Evolutionary conservation across 768 basidiomycete genomes (phyloP).

Genomic region (Xerocomellus intermedius): DNA sequence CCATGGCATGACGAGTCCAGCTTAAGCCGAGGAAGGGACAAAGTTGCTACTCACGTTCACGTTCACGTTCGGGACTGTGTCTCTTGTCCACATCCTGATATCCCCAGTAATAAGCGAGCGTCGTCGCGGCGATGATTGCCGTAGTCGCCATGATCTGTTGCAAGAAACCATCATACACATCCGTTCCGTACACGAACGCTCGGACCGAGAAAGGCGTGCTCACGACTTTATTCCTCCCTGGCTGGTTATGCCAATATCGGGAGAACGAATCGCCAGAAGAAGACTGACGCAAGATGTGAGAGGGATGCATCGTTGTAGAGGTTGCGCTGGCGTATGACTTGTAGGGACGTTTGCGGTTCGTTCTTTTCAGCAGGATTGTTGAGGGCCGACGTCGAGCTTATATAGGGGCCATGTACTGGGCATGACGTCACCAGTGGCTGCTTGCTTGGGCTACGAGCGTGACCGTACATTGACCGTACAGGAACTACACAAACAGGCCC

Average conservation of each 20-base stretch:
- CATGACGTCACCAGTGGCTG: conserved; percentile 28
- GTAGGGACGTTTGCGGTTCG: not conserved
- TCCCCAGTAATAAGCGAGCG: conserved; percentile 37
- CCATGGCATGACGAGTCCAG: not conserved
- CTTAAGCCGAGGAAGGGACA: not conserved
- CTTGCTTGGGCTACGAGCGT: not conserved
- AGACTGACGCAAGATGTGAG: conserved; percentile 22
- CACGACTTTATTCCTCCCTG: conserved; percentile 34
- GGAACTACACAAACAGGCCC: no score
- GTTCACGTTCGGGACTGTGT: conserved; percentile 18
- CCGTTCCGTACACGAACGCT: no score
- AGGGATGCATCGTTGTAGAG: conserved; percentile 23
- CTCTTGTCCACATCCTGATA: conserved; percentile 35
- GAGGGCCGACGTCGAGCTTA: conserved; percentile 16
- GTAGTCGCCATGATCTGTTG: conserved; percentile 30
- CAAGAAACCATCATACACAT: not conserved
- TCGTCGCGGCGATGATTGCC: conserved; percentile 28
- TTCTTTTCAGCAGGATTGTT: conserved; percentile 5
- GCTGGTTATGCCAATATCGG: conserved; percentile 34
- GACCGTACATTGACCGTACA: no score
- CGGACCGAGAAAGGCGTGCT: not conserved
- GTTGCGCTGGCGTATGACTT: not conserved
- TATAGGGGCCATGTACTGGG: conserved; percentile 21
- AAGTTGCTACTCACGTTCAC: conserved; percentile 21
- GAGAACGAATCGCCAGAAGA: conserved; percentile 25